Conservation (phyloP, 1,139 yeast genomes). For the Eremothecium coryli region DNA sequence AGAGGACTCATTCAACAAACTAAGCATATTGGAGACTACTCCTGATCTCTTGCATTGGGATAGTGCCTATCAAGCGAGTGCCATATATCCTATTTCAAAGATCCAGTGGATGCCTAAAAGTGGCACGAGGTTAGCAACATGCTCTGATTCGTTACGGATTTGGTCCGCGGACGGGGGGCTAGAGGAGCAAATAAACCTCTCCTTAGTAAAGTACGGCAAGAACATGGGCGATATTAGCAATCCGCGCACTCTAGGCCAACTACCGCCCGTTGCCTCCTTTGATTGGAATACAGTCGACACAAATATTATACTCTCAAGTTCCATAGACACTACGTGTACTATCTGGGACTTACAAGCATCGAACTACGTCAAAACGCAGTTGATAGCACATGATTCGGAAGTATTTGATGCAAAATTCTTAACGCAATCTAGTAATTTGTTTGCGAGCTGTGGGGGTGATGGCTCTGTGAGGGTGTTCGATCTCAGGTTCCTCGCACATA, state of each 20-base stretch:
- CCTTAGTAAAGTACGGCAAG: constrained; percentile 28
- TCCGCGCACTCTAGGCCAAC: constrained; percentile 23
- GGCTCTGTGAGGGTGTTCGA: constrained; percentile 93
- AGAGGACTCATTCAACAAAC: constrained; percentile 27
- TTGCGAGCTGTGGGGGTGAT: constrained; percentile 92
- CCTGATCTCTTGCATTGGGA: constrained; percentile 42
- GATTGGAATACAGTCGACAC: constrained; percentile 83
- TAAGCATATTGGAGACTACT: constrained; percentile 23
- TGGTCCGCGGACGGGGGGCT: constrained; percentile 27
- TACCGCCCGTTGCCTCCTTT: constrained; percentile 83
- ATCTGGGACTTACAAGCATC: constrained; percentile 69
- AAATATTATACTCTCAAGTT: constrained; percentile 66
- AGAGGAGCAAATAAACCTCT: constrained; percentile 28
- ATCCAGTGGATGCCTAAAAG: constrained; percentile 56
- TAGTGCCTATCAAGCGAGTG: constrained; percentile 39
- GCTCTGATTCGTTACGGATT: constrained; percentile 31
- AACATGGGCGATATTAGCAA: constrained; percentile 11
- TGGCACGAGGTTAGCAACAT: constrained; percentile 26
- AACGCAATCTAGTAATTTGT: constrained; percentile 64
- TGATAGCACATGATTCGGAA: constrained; percentile 93
- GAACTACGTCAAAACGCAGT: constrained; percentile 81
- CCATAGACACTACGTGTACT: constrained; percentile 94
- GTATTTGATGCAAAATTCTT: constrained; percentile 88
- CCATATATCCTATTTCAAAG: constrained; percentile 54
- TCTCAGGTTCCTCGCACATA: constrained; percentile 78